These are phyloP conservation scores for Citrus hindsii DNA, from an alignment of 345 rosid species.

Conservation along the genomic window DNA sequence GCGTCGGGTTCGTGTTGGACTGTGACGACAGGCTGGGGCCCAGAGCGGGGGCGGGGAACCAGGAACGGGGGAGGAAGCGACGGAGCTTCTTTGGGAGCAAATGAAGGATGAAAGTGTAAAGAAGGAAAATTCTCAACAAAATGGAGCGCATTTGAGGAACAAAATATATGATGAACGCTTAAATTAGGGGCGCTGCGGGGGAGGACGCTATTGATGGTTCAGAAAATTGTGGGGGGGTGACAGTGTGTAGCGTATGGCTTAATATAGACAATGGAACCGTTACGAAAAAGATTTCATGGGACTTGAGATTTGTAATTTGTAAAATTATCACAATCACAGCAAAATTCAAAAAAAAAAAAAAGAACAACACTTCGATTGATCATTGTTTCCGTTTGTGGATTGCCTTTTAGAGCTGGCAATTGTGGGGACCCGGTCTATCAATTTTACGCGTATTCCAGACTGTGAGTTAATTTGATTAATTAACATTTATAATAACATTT, in stretches of 20 bases:
- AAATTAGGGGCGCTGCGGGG: too few species aligned
- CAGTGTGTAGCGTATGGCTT: neutral
- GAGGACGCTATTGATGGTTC: too few species aligned
- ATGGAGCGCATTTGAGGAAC: slow-evolving; percentile 24
- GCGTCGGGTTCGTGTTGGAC: neutral
- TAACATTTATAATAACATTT: too few species aligned
- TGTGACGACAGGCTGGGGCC: neutral
- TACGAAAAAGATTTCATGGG: neutral
- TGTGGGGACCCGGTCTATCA: neutral
- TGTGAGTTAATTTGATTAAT: neutral
- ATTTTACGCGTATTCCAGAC: neutral
- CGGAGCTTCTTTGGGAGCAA: slow-evolving; percentile 57
- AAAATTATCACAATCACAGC: too few species aligned
- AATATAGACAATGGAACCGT: neutral
- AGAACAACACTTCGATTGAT: neutral
- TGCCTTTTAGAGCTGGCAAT: neutral
- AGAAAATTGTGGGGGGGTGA: too few species aligned
- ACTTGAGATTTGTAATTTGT: neutral
- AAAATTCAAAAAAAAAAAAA: too few species aligned
- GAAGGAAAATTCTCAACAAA: slow-evolving; percentile 43
- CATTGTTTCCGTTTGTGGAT: neutral
- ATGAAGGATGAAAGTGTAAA: slow-evolving; percentile 43
- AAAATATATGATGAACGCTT: neutral
- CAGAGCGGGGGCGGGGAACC: slow-evolving; percentile 21
- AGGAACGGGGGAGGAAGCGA: slow-evolving; percentile 38